phyloP scores from a whole-genome alignment of 768 basidiomycete species.

The Clavaria fumosa region DNA sequence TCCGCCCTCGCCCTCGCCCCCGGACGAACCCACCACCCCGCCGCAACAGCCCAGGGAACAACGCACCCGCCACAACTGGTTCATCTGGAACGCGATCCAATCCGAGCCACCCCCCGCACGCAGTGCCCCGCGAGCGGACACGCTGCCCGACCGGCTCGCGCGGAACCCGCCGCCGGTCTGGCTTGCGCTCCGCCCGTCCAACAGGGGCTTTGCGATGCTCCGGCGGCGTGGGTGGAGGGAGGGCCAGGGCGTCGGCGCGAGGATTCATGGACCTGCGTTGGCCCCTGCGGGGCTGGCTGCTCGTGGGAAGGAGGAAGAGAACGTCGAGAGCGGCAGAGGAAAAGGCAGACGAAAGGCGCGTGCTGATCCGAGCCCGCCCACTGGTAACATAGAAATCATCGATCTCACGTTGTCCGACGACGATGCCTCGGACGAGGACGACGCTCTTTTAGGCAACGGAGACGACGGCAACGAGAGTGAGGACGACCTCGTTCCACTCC shows the following conservation, averaged over 20 bases:
- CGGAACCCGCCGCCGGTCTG: conserved; percentile 72
- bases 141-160: conserved; percentile 57
- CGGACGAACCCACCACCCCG: too few species aligned
- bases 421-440: too few species aligned
- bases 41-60: too few species aligned
- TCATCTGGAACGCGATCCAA: conserved; percentile 39
- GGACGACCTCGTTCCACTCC: too few species aligned
- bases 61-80: conserved; percentile 58
- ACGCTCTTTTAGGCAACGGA: too few species aligned
- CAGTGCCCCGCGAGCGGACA: conserved; percentile 21
- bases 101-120: conserved; percentile 27
- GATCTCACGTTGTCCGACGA: too few species aligned
- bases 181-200: conserved; percentile 62
- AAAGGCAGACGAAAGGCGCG: conserved; percentile 9
- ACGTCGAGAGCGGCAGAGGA: conserved; percentile 6
- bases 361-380: too few species aligned
- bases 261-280: conserved; percentile 22
- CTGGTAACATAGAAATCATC: too few species aligned
- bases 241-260: conserved; percentile 58
- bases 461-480: too few species aligned
- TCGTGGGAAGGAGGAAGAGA: not conserved
- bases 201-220: conserved; percentile 62
- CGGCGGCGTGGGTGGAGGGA: conserved; percentile 68
- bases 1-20: too few species aligned
- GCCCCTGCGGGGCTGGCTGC: conserved; percentile 12